These are phyloP conservation scores for Claviceps sp. DNA, from an alignment of 2,329 filamentous ascomycete species.

Conservation along the genomic window DNA sequence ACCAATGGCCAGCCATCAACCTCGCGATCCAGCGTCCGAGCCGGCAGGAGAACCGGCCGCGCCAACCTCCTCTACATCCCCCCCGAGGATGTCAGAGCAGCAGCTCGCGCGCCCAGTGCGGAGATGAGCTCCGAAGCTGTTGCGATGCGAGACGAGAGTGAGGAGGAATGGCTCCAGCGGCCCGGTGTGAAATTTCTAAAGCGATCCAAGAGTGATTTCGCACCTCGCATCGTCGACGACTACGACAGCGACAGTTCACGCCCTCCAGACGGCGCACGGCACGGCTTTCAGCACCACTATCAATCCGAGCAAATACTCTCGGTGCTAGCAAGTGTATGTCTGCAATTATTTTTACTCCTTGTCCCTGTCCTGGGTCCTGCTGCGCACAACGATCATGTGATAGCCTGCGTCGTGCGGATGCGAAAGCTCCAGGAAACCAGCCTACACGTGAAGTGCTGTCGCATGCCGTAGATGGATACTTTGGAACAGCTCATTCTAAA, in stretches of 20 bases:
- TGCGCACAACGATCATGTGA: conserved; percentile 3
- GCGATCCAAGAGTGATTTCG: conserved; percentile 45
- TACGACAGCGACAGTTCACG: conserved; percentile 27
- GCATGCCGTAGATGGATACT: not conserved
- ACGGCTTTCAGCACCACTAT: conserved; percentile 89
- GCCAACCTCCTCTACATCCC: conserved; percentile 15
- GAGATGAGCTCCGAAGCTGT: conserved; percentile 20
- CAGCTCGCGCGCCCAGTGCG: conserved; percentile 29
- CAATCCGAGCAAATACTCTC: conserved; percentile 82
- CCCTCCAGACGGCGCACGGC: conserved; percentile 46
- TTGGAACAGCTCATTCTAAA: not conserved
- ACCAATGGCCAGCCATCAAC: conserved; percentile 18
- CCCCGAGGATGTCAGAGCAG: conserved; percentile 26
- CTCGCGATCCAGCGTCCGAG: conserved; percentile 15
- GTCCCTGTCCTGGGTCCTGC: not conserved
- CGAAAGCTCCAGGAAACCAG: not conserved
- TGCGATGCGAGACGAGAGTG: conserved; percentile 19
- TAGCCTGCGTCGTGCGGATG: not conserved
- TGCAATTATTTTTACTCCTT: not conserved
- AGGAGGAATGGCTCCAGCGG: conserved; percentile 23
- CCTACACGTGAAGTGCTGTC: not conserved
- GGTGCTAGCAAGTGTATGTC: conserved; percentile 61
- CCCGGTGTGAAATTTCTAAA: conserved; percentile 36
- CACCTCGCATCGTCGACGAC: conserved; percentile 27
- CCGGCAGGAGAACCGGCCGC: conserved; percentile 17